Percentiles rank a stretch among this genome's conserved stretches.
phyloP scores from a whole-genome alignment of 139 green algal genomes.

The Chlorella sp. region DNA sequence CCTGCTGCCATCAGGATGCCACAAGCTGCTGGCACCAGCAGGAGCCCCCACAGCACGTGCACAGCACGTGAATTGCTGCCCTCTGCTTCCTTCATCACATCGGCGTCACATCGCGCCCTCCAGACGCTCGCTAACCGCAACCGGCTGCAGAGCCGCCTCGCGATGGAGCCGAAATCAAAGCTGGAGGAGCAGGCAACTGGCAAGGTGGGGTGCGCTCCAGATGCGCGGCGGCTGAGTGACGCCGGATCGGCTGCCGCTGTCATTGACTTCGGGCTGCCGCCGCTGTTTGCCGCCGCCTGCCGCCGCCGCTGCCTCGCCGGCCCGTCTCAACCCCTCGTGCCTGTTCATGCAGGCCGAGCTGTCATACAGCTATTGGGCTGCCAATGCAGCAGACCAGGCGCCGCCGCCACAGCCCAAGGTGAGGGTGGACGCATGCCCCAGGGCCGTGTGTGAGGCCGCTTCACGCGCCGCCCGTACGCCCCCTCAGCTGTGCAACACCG shows the following conservation, averaged over 20 bases:
- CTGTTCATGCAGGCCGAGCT: constrained; percentile 10
- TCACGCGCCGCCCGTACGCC: too few relatives aligned
- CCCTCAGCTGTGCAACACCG: too few relatives aligned
- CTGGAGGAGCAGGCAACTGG: constrained; percentile 36
- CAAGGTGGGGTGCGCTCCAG: not conserved
- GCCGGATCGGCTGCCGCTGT: not conserved
- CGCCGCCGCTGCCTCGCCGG: not conserved
- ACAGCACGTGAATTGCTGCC: too few relatives aligned
- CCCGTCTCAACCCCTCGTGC: not conserved
- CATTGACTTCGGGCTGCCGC: not conserved
- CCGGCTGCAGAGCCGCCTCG: not conserved
- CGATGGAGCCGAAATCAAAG: constrained; percentile 17
- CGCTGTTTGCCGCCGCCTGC: not conserved
- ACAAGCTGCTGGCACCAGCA: too few relatives aligned
- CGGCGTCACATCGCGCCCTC: too few relatives aligned
- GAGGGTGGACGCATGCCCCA: not conserved
- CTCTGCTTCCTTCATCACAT: too few relatives aligned
- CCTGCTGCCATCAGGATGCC: too few relatives aligned
- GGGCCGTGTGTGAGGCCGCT: too few relatives aligned
- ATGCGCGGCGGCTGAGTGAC: not conserved
- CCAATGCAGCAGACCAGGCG: not conserved
- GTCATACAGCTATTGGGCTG: constrained; percentile 38
- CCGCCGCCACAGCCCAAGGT: constrained; percentile 31
- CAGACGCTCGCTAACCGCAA: too few relatives aligned
- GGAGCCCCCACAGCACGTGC: too few relatives aligned